Evolutionary conservation across 129 eudicot genomes (phyloP), one percentile per base, ranked within the genome.

Genomic region (Centella asiatica): DNA sequence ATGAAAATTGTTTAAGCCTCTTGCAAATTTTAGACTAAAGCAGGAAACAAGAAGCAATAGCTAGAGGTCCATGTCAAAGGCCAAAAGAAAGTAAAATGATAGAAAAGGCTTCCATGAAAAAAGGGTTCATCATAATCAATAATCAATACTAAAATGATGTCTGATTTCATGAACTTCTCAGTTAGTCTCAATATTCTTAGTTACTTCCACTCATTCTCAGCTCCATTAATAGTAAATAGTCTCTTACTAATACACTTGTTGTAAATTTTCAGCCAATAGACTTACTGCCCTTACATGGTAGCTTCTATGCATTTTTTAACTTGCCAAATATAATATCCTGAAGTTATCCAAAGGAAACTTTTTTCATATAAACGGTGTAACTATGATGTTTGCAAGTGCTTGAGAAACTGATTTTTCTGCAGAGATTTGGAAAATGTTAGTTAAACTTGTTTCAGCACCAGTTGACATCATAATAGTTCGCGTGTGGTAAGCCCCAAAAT

Each of bases 1-100:
- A 42, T 34, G 57, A 78, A 48, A 37, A 66, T 32, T 18, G 19
- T 60, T 68, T 74, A 18, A 60, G 44, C 36, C 25, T 40, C 60
- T n/a, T 56, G 57, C 59, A 67, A n/a, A 23, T 4, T 36, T 18
- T n/a, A 36, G 39, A 34, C 5, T 34, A 6, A 32, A 20, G 55
- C 14, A 39, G 45, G 20, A 47, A 52, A 19, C 24, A 24, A 17
- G 46, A 48, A 6, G 55, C 7, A 27, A 20, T 57, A 29, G 24
- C 14, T 4, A 34, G 18, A 2, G 44, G 1, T 6, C 37, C n/a
- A 70, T 52, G 28, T 57, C 31, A 34, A 48, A 45, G 34, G 37
- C 19, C 40, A 19, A 44, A 57, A 34, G 33, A 2, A 2, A n/a
- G 19, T 57, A 6, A 31, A 15, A 57, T 11, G 2, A 28, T 31